Base-by-base conservation (phyloP, 306 rosid species). In the Rosa chinensis region DNA sequence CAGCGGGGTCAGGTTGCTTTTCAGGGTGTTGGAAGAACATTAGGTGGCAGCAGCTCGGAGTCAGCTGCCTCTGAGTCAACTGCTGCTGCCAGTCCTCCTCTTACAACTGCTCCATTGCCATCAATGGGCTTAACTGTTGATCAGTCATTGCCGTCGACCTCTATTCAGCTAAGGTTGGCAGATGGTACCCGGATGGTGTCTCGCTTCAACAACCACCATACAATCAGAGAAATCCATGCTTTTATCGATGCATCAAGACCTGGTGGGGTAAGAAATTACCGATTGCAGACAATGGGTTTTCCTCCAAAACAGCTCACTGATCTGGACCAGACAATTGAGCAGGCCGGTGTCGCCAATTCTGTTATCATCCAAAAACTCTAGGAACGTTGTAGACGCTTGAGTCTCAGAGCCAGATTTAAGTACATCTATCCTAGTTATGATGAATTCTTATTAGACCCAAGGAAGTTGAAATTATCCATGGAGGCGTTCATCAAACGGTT, bases 161-260 rank as follows among this genome's bases (percentile, higher is more conserved):
- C 99, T 76, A 87, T 95, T 82, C 98, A 95, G 86, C 85, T 95
- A 53, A 90, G 99, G 85, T 81, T 95, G 84, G 94, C 98, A 4
- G 99, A 95, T 84, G 99, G 99, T 50, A 95, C 99, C 0, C 94
- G 98, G 45, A 91, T 95, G 96, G 91, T 95, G 50, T 89, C 98
- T 69, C 98, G 93, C 63, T 93, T 95, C 91, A 95, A 95, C 84
- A 78, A 83, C 87, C 88, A 81, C 85, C 99, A 93, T 78, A 91
- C 98, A 39, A 82, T 95, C 73, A 84, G 99, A 79, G 99, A 95
- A 44, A 78, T 95, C 43, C 92, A 89, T 48, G 91, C 84, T 44
- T 93, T 95, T 79, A 93, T 95, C 42, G 96, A 93, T 85, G 96
- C 98, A 52, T 95, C 96, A 10, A 92, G 99, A 85, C 94, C 97